A percentile compares a stretch with the other conserved stretches of the same genome.
Evolutionary conservation across 176 grass and related monocot species (phyloP).

Genomic region (Zea luxurians): DNA sequence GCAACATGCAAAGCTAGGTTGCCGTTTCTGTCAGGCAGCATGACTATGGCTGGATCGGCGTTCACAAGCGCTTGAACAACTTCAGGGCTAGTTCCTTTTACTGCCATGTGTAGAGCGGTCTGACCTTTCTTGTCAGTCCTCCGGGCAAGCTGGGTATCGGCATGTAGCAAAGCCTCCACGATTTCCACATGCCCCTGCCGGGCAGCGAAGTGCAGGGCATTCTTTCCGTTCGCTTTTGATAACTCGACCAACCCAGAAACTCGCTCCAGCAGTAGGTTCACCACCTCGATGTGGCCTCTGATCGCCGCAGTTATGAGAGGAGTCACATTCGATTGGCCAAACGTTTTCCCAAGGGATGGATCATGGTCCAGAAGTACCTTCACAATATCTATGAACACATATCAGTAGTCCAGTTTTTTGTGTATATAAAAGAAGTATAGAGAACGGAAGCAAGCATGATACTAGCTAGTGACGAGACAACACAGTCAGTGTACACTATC

Average conservation of each 20-base stretch:
- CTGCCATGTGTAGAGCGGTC: conserved; percentile 93
- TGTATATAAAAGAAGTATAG: background rate
- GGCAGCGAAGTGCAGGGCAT: conserved; percentile 87
- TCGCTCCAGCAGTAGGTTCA: conserved; percentile 70
- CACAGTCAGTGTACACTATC: background rate
- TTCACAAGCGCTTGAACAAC: conserved; percentile 81
- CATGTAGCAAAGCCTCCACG: conserved; percentile 57
- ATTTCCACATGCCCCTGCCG: conserved; percentile 93
- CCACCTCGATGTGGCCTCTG: conserved; percentile 74
- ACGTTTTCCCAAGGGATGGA: conserved; percentile 68
- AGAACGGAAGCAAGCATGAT: background rate
- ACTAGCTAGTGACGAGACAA: background rate
- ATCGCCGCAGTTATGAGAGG: conserved; percentile 85
- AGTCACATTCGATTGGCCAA: conserved; percentile 89
- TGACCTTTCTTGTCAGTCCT: conserved; percentile 98
- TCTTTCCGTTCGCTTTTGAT: conserved; percentile 84
- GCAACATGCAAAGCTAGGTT: conserved; percentile 94
- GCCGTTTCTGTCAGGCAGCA: conserved; percentile 89
- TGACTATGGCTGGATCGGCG: conserved; percentile 85
- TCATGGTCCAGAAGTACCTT: conserved; percentile 83
- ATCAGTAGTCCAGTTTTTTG: conserved; percentile 15
- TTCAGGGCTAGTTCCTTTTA: conserved; percentile 68
- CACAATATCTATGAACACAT: conserved; percentile 66
- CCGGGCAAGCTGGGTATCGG: conserved; percentile 80
- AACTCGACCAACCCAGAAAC: conserved; percentile 67